A percentile compares a stretch with the other conserved stretches of the same genome.
Evolutionary conservation across 176 grass and related monocot genomes (phyloP).

Genomic region (Cocos nucifera): DNA sequence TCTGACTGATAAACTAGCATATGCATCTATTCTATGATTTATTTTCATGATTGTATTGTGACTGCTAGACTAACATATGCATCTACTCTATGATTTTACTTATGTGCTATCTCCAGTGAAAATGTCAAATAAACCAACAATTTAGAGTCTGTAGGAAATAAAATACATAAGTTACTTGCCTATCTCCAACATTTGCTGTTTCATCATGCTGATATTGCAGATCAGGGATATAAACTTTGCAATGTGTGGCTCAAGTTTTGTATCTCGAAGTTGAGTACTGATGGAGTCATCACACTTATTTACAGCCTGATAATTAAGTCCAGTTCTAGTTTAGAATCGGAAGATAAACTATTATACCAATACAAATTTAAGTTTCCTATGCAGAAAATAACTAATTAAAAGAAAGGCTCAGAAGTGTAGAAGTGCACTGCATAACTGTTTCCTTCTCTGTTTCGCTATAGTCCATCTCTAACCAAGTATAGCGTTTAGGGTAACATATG

Average conservation of each 20-base stretch:
- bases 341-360: no score
- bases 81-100: no score
- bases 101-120: no score
- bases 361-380: no score
- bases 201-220: slow-evolving; percentile 96
- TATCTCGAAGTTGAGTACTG: slow-evolving; percentile 45
- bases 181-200: slow-evolving; percentile 99
- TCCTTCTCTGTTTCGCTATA: slow-evolving; percentile 57
- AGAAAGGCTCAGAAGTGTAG: slow-evolving; percentile 10
- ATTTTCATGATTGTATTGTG: no score
- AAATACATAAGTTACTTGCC: slow-evolving; percentile 29
- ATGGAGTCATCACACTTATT: slow-evolving; percentile 24
- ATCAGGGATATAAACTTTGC: slow-evolving; percentile 82
- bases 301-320: slow-evolving; percentile 21
- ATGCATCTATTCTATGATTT: no score
- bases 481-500: slow-evolving; percentile 39
- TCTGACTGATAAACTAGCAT: no score
- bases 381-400: not conserved
- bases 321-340: no score
- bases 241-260: slow-evolving; percentile 69
- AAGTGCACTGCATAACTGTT: slow-evolving; percentile 28
- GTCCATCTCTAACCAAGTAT: slow-evolving; percentile 93
- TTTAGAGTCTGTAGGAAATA: no score
- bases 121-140: no score
- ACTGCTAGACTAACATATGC: no score